These are phyloP conservation scores for Davidsoniella neocaledoniae DNA, from an alignment of 2,329 filamentous ascomycete genomes.

Conservation along the genomic window DNA sequence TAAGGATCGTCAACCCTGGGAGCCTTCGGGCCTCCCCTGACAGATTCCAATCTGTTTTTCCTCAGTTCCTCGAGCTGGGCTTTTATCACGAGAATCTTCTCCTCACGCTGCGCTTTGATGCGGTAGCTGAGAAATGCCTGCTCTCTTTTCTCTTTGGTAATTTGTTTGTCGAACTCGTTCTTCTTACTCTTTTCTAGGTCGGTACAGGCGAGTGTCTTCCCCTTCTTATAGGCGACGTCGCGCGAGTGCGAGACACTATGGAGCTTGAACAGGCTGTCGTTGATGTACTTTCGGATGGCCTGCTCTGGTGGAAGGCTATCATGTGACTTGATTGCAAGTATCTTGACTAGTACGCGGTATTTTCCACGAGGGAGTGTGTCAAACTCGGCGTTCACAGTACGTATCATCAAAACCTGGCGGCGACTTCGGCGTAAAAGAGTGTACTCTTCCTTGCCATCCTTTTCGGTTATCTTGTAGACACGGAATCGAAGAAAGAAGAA, in stretches of 20 bases:
- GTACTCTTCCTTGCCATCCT: too few relatives aligned
- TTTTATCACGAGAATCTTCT: too few relatives aligned
- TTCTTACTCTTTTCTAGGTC: too few relatives aligned
- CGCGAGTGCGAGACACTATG: neutral
- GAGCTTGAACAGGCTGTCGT: neutral
- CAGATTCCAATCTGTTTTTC: too few relatives aligned
- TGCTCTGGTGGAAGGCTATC: neutral
- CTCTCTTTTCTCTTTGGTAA: too few relatives aligned
- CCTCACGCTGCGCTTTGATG: too few relatives aligned
- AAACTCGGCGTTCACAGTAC: neutral
- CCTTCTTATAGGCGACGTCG: neutral
- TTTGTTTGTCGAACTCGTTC: too few relatives aligned
- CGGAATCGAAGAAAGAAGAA: constrained; percentile 18
- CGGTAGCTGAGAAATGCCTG: too few relatives aligned
- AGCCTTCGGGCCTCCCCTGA: too few relatives aligned
- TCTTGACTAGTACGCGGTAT: neutral
- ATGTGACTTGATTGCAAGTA: neutral
- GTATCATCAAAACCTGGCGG: neutral
- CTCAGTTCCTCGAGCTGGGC: too few relatives aligned
- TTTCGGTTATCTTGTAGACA: neutral
- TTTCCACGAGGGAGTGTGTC: neutral
- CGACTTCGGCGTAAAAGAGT: too few relatives aligned
- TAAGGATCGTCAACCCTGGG: too few relatives aligned
- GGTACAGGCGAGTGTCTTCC: neutral
- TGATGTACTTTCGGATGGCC: neutral